Conservation (phyloP, 129 eudicot species). For the Flaveria ramosissima region DNA sequence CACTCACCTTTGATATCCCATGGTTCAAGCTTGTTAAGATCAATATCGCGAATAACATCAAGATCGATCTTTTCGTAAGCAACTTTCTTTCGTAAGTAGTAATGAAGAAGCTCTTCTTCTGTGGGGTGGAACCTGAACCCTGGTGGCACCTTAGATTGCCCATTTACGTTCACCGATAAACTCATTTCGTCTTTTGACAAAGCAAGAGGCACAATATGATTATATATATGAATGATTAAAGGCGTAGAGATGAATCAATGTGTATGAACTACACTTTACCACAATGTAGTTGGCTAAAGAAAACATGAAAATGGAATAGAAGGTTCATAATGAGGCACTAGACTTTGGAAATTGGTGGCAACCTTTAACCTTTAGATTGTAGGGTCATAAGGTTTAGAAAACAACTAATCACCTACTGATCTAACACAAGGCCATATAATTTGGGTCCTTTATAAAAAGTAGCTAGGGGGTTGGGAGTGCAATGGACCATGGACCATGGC, state of each 20-base stretch:
- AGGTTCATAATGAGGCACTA: conserved; percentile 38
- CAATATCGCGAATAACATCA: conserved; percentile 63
- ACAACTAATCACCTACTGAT: conserved; percentile 42
- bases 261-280: conserved; percentile 18
- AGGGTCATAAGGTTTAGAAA: conserved; percentile 40
- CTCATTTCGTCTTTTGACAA: conserved; percentile 43
- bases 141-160: conserved; percentile 61
- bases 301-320: conserved; percentile 46
- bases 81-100: conserved; percentile 58
- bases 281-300: conserved; percentile 30
- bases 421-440: conserved; percentile 16
- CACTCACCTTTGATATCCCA: conserved; percentile 62
- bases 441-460: conserved; percentile 32
- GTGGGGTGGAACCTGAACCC: conserved; percentile 67
- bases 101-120: conserved; percentile 57
- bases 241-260: conserved; percentile 19
- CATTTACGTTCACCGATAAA: conserved; percentile 52
- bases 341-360: conserved; percentile 36
- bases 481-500: not conserved
- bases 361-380: conserved; percentile 24
- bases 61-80: conserved; percentile 49
- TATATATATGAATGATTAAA: conserved; percentile 27
- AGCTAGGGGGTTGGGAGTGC: conserved; percentile 7
- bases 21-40: conserved; percentile 69
- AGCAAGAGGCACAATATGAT: conserved; percentile 26